phyloP scores from a whole-genome alignment of 192 early-diverging fungal species.

The Rhizophagus sp. region DNA sequence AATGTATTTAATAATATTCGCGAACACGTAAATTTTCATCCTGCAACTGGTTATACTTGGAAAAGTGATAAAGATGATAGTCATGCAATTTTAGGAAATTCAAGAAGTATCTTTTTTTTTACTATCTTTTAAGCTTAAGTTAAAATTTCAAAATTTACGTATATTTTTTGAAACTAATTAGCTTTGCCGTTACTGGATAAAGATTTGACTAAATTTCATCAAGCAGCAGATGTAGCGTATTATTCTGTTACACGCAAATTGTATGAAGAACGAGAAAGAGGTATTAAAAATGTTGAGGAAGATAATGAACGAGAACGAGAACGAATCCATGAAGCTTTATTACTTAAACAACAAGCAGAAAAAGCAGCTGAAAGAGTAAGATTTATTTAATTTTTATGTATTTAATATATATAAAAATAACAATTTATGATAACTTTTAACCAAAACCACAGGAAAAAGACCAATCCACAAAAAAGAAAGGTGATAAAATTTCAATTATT shows the following conservation, averaged over 20 bases:
- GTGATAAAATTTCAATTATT: background rate
- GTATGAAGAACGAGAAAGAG: background rate
- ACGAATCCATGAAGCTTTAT: background rate
- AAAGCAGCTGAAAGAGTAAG: background rate
- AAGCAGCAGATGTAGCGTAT: background rate
- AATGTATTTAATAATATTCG: slow-evolving; percentile 55
- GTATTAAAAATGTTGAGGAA: background rate
- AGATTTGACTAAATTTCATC: background rate
- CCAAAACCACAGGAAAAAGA: background rate
- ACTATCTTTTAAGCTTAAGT: too few species aligned
- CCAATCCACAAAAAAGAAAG: background rate
- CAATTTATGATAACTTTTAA: too few species aligned
- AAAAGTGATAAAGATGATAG: slow-evolving; percentile 29
- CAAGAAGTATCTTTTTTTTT: background rate
- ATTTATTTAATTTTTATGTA: background rate
- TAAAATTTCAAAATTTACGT: background rate
- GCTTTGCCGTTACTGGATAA: background rate
- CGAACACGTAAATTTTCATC: slow-evolving; percentile 52
- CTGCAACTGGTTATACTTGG: slow-evolving; percentile 58
- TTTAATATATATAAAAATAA: background rate
- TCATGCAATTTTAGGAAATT: background rate
- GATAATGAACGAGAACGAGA: background rate
- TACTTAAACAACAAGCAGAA: background rate
- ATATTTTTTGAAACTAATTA: background rate
- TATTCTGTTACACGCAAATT: background rate